phyloP scores from a whole-genome alignment of 306 rosid species.

The Lablab purpureus region DNA sequence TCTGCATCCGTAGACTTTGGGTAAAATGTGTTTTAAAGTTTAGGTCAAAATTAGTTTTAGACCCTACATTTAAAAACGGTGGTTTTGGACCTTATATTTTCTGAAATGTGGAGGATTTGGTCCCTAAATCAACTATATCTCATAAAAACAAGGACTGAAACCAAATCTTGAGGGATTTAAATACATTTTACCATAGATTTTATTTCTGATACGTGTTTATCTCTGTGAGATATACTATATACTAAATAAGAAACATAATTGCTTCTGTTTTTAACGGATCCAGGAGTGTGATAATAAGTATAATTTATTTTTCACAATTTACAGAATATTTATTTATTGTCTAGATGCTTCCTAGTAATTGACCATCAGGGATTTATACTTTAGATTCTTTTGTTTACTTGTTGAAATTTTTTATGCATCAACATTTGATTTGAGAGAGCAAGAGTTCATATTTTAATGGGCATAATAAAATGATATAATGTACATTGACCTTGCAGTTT shows the following conservation, averaged over 20 bases:
- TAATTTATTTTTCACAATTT: slow-evolving; percentile 25
- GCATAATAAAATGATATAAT: slow-evolving; percentile 2
- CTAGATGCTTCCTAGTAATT: slow-evolving; percentile 28
- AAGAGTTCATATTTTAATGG: background rate
- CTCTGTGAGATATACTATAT: slow-evolving; percentile 22
- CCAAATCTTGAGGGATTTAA: background rate
- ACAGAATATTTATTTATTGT: slow-evolving; percentile 11
- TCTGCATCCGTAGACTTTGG: slow-evolving; percentile 5
- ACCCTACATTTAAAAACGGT: background rate
- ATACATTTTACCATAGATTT: background rate
- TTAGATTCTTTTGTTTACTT: slow-evolving; percentile 25
- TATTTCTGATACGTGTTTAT: slow-evolving; percentile 24
- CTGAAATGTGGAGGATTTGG: background rate
- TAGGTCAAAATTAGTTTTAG: background rate
- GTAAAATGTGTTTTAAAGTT: background rate
- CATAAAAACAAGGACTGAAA: background rate
- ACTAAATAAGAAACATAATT: slow-evolving; percentile 24
- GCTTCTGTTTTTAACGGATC: slow-evolving; percentile 30
- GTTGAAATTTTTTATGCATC: slow-evolving; percentile 30
- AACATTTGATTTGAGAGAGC: slow-evolving; percentile 22
- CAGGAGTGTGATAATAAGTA: slow-evolving; percentile 13
- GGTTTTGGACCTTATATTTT: background rate
- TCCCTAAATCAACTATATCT: background rate
- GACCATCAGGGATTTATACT: slow-evolving; percentile 14
- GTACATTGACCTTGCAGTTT: slow-evolving; percentile 22